Conservation (phyloP, 2,329 filamentous ascomycete genomes). For the Penicillium vulpinum region DNA sequence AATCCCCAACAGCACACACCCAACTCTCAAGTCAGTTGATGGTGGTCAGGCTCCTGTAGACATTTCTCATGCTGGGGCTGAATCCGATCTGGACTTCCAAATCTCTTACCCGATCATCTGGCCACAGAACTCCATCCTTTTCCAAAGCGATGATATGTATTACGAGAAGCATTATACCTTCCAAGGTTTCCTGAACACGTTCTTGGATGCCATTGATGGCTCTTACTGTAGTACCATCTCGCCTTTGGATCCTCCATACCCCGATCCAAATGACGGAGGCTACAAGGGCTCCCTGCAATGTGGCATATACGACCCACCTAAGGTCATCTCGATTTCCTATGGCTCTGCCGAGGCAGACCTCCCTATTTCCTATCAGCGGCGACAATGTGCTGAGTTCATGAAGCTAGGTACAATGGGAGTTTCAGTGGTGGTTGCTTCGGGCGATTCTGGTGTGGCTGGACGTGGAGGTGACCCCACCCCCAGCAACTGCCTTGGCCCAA, state of each 20-base stretch:
- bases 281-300: conserved; percentile 48
- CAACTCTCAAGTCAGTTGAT: conserved; percentile 42
- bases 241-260: conserved; percentile 46
- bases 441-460: conserved; percentile 48
- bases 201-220: conserved; percentile 51
- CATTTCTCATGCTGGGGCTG: conserved; percentile 33
- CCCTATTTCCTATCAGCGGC: conserved; percentile 37
- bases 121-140: conserved; percentile 51
- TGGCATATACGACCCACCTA: conserved; percentile 43
- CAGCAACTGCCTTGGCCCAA: conserved; percentile 36
- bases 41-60: conserved; percentile 39
- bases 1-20: conserved; percentile 44
- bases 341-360: conserved; percentile 35
- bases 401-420: conserved; percentile 54
- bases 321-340: conserved; percentile 41
- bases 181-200: conserved; percentile 48
- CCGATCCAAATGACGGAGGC: conserved; percentile 39
- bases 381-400: conserved; percentile 48
- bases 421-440: conserved; percentile 48
- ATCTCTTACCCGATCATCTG: conserved; percentile 51
- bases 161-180: conserved; percentile 43
- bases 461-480: conserved; percentile 29
- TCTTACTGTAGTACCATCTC: conserved; percentile 51
- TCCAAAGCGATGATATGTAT: conserved; percentile 47
- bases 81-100: conserved; percentile 50